Conservation (phyloP, 768 basidiomycete species). For the Stropharia rugosoannulata region DNA sequence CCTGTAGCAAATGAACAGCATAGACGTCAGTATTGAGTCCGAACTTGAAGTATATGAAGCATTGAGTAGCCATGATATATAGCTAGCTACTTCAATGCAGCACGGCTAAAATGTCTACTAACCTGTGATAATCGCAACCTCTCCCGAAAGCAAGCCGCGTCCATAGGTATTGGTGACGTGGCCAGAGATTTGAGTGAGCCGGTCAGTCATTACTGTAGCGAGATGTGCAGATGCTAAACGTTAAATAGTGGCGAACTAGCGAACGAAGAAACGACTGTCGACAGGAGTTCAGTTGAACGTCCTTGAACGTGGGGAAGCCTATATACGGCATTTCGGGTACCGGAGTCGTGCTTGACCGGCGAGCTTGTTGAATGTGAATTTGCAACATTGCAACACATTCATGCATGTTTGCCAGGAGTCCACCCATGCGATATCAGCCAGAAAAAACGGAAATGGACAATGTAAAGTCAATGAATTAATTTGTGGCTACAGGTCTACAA, state of each 20-base stretch:
- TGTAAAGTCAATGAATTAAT: too few species aligned
- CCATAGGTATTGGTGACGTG: constrained; percentile 57
- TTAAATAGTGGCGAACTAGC: too few species aligned
- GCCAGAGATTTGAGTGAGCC: constrained; percentile 68
- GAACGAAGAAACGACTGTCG: background rate
- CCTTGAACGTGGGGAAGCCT: too few species aligned
- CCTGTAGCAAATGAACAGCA: constrained; percentile 37
- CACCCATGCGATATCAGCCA: too few species aligned
- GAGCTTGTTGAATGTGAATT: too few species aligned
- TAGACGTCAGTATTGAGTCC: background rate
- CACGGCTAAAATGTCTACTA: constrained; percentile 18
- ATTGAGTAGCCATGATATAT: too few species aligned
- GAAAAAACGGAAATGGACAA: too few species aligned
- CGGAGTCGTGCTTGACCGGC: too few species aligned
- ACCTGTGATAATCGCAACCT: constrained; percentile 89
- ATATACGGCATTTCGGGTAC: too few species aligned
- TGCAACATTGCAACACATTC: too few species aligned
- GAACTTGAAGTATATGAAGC: background rate
- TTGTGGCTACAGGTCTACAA: too few species aligned
- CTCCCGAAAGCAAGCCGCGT: constrained; percentile 66
- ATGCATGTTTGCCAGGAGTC: too few species aligned
- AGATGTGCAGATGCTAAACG: background rate
- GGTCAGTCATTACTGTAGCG: constrained; percentile 42
- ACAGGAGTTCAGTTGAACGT: background rate
- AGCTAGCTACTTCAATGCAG: background rate